These are phyloP conservation scores for Phalaenopsis hybrid DNA, from an alignment of 116 monocot genomes.

Conservation along the genomic window DNA sequence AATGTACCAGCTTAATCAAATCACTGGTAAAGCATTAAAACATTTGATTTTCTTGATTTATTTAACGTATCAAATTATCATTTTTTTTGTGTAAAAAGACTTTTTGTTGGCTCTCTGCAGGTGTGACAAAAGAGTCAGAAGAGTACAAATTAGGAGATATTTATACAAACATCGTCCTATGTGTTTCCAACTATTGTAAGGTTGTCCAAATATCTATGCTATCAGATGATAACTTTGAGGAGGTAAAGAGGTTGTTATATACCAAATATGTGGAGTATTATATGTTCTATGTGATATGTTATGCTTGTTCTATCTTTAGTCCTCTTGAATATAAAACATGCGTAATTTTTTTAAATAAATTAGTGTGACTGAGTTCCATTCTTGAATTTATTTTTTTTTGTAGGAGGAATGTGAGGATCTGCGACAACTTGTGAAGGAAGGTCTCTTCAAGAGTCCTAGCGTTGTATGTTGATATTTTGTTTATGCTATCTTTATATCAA, in stretches of 20 bases:
- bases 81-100: not conserved
- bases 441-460: constrained; percentile 41
- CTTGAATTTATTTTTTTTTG: constrained; percentile 4
- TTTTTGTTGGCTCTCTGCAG: constrained; percentile 15
- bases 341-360: not conserved
- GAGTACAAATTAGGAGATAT: constrained; percentile 47
- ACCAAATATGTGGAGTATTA: not conserved
- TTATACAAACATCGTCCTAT: constrained; percentile 31
- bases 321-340: not conserved
- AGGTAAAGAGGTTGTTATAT: constrained; percentile 32
- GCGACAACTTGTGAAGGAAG: constrained; percentile 44
- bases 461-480: constrained; percentile 41
- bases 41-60: not conserved
- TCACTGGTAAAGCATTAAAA: constrained; percentile 38
- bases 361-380: not conserved
- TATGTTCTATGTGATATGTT: not conserved
- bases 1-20: constrained; percentile 42
- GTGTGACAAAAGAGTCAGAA: constrained; percentile 33
- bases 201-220: constrained; percentile 52
- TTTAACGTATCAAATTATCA: not conserved
- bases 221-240: constrained; percentile 69
- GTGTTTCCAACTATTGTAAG: constrained; percentile 38
- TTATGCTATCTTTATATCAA: not conserved
- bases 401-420: constrained; percentile 83
- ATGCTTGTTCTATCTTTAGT: not conserved